Evolutionary conservation across 768 basidiomycete genomes (phyloP), one percentile per base, ranked within the genome.

Genomic region (Obba rivulosa): DNA sequence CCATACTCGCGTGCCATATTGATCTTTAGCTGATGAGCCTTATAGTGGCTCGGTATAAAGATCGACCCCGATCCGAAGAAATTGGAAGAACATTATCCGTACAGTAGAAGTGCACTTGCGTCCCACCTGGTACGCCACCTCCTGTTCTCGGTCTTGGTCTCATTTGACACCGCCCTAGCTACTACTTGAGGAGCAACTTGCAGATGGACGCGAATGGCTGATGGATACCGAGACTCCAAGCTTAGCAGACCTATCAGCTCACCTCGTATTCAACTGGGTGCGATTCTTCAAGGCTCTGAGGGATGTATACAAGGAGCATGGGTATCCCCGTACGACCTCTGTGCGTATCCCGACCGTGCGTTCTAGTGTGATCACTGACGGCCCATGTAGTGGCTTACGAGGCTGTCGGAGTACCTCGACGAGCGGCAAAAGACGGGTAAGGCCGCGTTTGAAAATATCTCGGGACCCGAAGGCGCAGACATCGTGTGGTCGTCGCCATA

Each of bases 171-270:
- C n/a, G 28, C 11, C 13, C 28, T 7, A 31, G 28, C 18, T 58
- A n/a, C 53, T 70, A 20, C 34, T 70, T 10, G 69, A 74, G 50
- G 65, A 70, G 28, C 66, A 81, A 58, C 65, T 82, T 23, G 59
- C 64, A 14, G 79, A 81, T 57, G 75, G 69, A 20, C 69, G 80
- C 2, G 72, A 76, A 56, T 84, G 79, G 78, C 65, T 81, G 8
- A 73, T 81, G 49, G 70, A 80, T 52, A 80, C 80, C 1, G 72
- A 72, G 47, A 49, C 64, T 0, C 78, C 80, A 8, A 69, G 75
- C 36, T 61, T 79, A 20, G 76, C 72, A 5, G 81, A 83, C 57
- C 59, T 81, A 28, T 71, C 76, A 2, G 66, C 75, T 8, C 72
- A 80, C 50, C 77, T 78, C 52, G 56, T 75, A 4, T 63, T 74